Base-by-base conservation (phyloP, 2,329 filamentous ascomycete genomes). In the Alternaria metachromatica region DNA sequence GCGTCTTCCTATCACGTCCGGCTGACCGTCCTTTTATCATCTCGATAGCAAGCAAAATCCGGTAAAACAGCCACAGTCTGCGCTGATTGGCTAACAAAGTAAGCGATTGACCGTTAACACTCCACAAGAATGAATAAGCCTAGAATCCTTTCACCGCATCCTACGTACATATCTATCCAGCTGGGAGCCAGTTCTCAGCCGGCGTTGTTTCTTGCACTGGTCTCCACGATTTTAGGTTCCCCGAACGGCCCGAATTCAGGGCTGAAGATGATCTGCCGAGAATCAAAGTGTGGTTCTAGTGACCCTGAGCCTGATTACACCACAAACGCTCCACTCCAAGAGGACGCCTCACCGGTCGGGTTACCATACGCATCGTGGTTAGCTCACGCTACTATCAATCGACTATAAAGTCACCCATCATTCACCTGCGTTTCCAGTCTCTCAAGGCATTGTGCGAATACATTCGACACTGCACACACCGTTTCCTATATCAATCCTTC, bases 21-120 rank as follows among this genome's bases (percentile, higher is more conserved):
- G 64, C 64, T 66, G 53, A 64, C 61, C 18, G 45, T 64, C 58
- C 41, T 58, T 46, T 41, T 41, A 59, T 37, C 57, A 56, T 20
- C 8, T 43, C 21, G 43, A 55, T 26, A 44, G 45, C 49, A 57
- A 55, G n/a, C 43, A 37, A 50, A 43, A 44, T 23, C 58, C 54
- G 58, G 61, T 43, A 64, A 64, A 64, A 58, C 23, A 55, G 58
- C 28, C 51, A 58, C 28, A 50, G 55, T 25, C 26, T 56, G 44
- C 37, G 28, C 15, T 59, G 28, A 65, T 62, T 60, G 59, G 62
- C 26, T 49, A 44, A 37, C 41, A 51, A 46, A 26, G 62, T 67
- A 62, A 67, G 65, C 65, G 57, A 56, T 54, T 65, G 59, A 63
- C 65, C 62, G 59, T 67, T 63, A 23, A 55, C 15, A 21, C 25